Evolutionary conservation across 441 rosid species (phyloP), one percentile per base, ranked within the genome.

Genomic region (Melianthus villosus): DNA sequence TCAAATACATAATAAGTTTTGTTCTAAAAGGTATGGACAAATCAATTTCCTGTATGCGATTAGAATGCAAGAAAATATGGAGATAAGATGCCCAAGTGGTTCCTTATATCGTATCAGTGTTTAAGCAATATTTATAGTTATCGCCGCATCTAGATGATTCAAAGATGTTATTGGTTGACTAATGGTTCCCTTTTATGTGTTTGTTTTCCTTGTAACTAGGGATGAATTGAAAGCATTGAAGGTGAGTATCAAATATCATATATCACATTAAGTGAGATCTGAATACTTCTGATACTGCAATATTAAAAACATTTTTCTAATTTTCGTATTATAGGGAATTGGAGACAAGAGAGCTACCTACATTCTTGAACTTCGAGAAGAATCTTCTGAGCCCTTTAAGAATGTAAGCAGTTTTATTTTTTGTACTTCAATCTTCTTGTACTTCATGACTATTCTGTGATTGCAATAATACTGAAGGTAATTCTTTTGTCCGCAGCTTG

Each of bases 301-400:
- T n/a, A n/a, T n/a, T n/a, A n/a, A n/a, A n/a, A n/a, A n/a, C n/a
- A n/a, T n/a, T n/a, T 13, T 18, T 18, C 9, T 4, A 16, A 17
- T 33, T 7, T 33, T 33, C 35, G 44, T 37, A 3, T 25, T 50
- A 26, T n/a, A 82, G 94, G 94, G 94, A 38, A 79, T 82, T 11
- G 86, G 86, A 48, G 86, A 76, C 39, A 82, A 70, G 60, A 66
- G 91, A 57, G 94, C 94, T 0, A 56, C 58, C 6, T 59, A 35
- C 63, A 72, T 79, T 53, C 63, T 82, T 45, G 60, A 73, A 51
- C 69, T 73, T 44, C 86, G 86, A 0, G 61, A 72, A 39, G 69
- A 68, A 40, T 65, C 83, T 17, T 68, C 77, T 0, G 79, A 67
- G 47, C 84, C 79, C 22, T 82, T 82, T 36, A 70, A 76, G 40